phyloP scores from a whole-genome alignment of 208 protist species.

The Polymyxa betae region DNA sequence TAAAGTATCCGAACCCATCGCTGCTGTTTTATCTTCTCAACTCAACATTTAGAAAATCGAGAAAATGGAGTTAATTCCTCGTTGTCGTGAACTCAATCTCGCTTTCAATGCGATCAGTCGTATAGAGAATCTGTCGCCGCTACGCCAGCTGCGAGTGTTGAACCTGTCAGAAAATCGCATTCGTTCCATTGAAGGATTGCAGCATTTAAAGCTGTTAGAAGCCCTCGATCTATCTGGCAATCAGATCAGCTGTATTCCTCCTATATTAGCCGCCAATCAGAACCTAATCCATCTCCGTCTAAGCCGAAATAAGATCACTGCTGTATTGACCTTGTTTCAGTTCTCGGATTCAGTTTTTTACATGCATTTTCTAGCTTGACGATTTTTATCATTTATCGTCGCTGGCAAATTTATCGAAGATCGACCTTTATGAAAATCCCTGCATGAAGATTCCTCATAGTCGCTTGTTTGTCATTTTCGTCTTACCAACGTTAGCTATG shows the following conservation, averaged over 20 bases:
- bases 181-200: background rate
- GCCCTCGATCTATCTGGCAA: constrained; percentile 23
- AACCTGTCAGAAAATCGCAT: constrained; percentile 7
- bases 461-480: constrained; percentile 27
- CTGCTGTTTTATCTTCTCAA: background rate
- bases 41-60: background rate
- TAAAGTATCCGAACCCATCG: background rate
- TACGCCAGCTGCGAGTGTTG: background rate
- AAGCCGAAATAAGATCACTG: background rate
- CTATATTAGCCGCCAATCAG: background rate
- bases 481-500: background rate
- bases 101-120: constrained; percentile 26
- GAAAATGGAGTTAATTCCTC: constrained; percentile 29
- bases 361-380: background rate
- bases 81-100: constrained; percentile 36
- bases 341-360: background rate
- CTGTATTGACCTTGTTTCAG: background rate
- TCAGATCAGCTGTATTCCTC: background rate
- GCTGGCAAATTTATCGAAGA: background rate
- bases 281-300: background rate
- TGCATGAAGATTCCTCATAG: background rate
- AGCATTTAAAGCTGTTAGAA: background rate
- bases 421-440: background rate
- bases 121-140: constrained; percentile 13
- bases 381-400: background rate